These are phyloP conservation scores for Hypsizygus marmoreus DNA, from an alignment of 768 basidiomycete species.

Conservation along the genomic window DNA sequence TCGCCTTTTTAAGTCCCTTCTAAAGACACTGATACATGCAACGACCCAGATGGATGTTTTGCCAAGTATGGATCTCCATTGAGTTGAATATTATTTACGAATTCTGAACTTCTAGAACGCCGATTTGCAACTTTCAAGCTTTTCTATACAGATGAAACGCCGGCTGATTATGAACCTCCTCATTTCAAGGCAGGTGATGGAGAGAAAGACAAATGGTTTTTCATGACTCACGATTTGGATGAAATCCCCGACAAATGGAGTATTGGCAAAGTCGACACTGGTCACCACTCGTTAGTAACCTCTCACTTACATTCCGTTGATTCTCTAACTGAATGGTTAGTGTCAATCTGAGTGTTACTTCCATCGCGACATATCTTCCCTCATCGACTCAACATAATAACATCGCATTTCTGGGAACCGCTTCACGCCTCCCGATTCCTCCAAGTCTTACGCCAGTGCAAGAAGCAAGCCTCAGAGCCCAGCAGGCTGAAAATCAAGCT, in stretches of 20 bases:
- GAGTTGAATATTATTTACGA: not conserved
- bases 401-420: constrained; percentile 54
- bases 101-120: constrained; percentile 47
- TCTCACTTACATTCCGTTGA: not conserved
- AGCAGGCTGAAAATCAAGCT: constrained; percentile 60
- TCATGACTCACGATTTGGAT: constrained; percentile 71
- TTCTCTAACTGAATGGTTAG: too few species aligned
- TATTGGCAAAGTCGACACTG: constrained; percentile 68
- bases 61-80: constrained; percentile 55
- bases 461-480: constrained; percentile 52
- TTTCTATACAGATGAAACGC: constrained; percentile 80
- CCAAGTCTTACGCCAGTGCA: constrained; percentile 56
- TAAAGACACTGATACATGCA: constrained; percentile 78
- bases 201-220: constrained; percentile 76
- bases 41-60: constrained; percentile 79
- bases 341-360: constrained; percentile 70
- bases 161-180: constrained; percentile 83
- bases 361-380: constrained; percentile 74
- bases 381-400: constrained; percentile 59
- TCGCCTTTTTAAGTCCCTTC: constrained; percentile 50
- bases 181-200: constrained; percentile 73
- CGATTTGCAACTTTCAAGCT: constrained; percentile 89
- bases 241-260: constrained; percentile 77
- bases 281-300: constrained; percentile 65
- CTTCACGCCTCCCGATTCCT: constrained; percentile 26